Conservation (phyloP, 2,329 filamentous ascomycete species). For the Alternaria angustiovoidea region DNA sequence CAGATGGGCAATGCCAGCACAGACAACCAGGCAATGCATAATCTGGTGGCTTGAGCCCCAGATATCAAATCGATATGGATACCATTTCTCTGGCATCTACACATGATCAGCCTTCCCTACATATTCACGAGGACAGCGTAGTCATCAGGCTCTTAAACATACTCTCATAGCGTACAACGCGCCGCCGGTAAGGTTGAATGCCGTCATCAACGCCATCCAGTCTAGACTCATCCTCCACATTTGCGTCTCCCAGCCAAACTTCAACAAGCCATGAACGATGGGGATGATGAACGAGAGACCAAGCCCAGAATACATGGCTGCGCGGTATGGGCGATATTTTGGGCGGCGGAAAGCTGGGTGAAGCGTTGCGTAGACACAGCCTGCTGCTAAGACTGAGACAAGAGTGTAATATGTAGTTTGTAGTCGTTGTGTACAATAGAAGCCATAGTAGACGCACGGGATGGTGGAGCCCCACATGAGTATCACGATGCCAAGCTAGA, state of each 20-base stretch:
- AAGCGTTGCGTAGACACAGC: too few relatives aligned
- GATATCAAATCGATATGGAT: background rate
- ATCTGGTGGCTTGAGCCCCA: background rate
- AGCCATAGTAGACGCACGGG: too few relatives aligned
- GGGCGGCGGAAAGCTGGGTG: background rate
- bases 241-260: background rate
- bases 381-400: too few relatives aligned
- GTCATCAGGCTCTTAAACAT: background rate
- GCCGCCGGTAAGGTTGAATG: background rate
- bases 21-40: background rate
- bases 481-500: too few relatives aligned
- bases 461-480: too few relatives aligned
- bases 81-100: background rate
- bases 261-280: background rate
- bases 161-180: background rate
- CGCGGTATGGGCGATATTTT: too few relatives aligned
- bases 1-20: background rate
- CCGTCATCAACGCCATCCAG: background rate
- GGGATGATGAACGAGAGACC: background rate
- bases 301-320: background rate
- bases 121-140: accelerated
- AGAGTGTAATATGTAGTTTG: too few relatives aligned
- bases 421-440: too few relatives aligned
- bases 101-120: background rate
- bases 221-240: background rate